A percentile compares a stretch with the other conserved stretches of the same genome.
Evolutionary conservation across 1,139 yeast species (phyloP).

Genomic region (Tardiomyces depauwii): DNA sequence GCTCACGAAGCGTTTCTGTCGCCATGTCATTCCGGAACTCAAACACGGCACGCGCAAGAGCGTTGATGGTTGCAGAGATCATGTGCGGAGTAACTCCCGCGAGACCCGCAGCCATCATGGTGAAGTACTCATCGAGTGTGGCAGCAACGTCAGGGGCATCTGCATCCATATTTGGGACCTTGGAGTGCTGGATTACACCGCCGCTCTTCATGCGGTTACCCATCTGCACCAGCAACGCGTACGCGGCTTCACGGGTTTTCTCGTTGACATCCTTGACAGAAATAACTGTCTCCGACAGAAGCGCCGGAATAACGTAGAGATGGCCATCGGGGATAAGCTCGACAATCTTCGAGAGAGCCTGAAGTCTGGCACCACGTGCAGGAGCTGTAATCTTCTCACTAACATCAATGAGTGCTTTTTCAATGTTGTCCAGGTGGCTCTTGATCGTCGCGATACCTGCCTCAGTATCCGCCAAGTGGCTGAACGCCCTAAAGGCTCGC

Average conservation of each 20-base stretch:
- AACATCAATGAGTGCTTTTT: constrained; percentile 46
- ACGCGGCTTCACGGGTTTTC: constrained; percentile 77
- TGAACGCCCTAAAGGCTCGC: constrained; percentile 74
- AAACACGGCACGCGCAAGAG: constrained; percentile 73
- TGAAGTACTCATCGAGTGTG: constrained; percentile 68
- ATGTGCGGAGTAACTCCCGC: constrained; percentile 91
- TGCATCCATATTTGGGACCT: constrained; percentile 58
- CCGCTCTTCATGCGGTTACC: constrained; percentile 70
- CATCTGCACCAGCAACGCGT: constrained; percentile 65
- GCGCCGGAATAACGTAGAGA: constrained; percentile 66
- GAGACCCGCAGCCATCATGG: constrained; percentile 92
- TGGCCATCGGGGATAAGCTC: constrained; percentile 50
- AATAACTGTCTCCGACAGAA: constrained; percentile 78
- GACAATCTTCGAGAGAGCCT: constrained; percentile 51
- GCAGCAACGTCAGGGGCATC: constrained; percentile 54
- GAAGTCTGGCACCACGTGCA: constrained; percentile 72
- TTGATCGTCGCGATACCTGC: constrained; percentile 41
- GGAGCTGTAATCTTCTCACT: constrained; percentile 54
- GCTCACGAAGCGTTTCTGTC: constrained; percentile 52
- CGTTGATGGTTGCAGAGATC: constrained; percentile 93
- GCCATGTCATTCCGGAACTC: constrained; percentile 64
- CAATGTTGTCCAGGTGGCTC: constrained; percentile 46
- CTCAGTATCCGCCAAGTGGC: constrained; percentile 58
- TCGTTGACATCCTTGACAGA: constrained; percentile 93
- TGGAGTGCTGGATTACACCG: constrained; percentile 52